Conservation (phyloP, 1,284 basidiomycete species). For the Ustilago sp. region DNA sequence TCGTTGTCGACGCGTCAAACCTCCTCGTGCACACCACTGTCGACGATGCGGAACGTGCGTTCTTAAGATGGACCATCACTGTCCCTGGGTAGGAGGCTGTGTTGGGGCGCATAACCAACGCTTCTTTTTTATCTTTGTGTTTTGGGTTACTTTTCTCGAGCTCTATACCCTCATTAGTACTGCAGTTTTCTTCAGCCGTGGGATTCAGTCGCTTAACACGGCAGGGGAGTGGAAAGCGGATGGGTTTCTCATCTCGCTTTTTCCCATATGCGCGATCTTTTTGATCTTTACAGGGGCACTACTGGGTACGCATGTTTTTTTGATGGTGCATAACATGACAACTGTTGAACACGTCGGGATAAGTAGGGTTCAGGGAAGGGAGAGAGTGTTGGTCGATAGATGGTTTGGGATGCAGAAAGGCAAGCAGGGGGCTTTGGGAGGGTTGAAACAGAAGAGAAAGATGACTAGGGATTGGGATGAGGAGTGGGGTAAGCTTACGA, state of each 20-base stretch:
- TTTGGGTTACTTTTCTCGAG: conserved; percentile 75
- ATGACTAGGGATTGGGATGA: conserved; percentile 75
- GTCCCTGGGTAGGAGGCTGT: conserved; percentile 80
- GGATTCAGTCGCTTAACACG: conserved; percentile 33
- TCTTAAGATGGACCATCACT: conserved; percentile 80
- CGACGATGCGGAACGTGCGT: conserved; percentile 79
- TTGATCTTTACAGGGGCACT: conserved; percentile 77
- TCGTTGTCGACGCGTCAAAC: conserved; percentile 74
- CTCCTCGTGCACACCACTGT: conserved; percentile 81
- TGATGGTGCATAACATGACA: conserved; percentile 78
- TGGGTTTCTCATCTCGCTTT: conserved; percentile 76
- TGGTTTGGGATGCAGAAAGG: conserved; percentile 42
- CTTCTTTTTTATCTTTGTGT: conserved; percentile 80
- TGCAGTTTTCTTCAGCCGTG: conserved; percentile 61
- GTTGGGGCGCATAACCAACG: conserved; percentile 85
- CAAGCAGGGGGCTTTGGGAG: conserved; percentile 61
- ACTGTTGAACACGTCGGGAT: conserved; percentile 81
- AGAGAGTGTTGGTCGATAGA: conserved; percentile 72
- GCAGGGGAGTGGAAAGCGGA: conserved; percentile 72
- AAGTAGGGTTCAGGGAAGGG: conserved; percentile 76
- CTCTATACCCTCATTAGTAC: conserved; percentile 75
- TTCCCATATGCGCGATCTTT: conserved; percentile 77
- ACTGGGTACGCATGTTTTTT: conserved; percentile 74
- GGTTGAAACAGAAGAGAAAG: conserved; percentile 25
- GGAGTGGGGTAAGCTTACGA: conserved; percentile 80